These are phyloP conservation scores for Xylariaceae sp. DNA, from an alignment of 2,329 filamentous ascomycete genomes.

Conservation along the genomic window DNA sequence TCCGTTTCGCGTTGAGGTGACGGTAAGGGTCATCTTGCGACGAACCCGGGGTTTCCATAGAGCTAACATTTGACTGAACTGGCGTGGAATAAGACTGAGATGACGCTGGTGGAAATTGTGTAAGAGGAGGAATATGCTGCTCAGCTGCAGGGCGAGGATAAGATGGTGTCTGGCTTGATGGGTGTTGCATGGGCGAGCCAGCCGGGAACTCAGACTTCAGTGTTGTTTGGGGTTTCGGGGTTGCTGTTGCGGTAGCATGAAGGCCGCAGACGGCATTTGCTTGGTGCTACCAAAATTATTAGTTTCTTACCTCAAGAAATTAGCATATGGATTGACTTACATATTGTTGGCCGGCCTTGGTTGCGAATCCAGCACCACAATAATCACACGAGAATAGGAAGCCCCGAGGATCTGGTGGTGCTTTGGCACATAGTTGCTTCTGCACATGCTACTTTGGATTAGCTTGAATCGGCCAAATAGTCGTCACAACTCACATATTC, in stretches of 20 bases:
- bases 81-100: constrained; percentile 24
- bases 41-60: constrained; percentile 7
- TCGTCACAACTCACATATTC: constrained; percentile 41
- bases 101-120: constrained; percentile 9
- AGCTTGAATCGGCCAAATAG: neutral
- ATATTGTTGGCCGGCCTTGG: constrained; percentile 50
- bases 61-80: neutral
- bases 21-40: constrained; percentile 51
- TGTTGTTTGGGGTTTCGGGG: constrained; percentile 25
- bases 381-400: constrained; percentile 51
- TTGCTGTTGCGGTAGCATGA: constrained; percentile 40
- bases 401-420: constrained; percentile 31
- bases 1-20: constrained; percentile 48
- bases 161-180: constrained; percentile 23
- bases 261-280: constrained; percentile 55
- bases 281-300: constrained; percentile 44
- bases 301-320: constrained; percentile 16
- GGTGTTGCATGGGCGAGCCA: too few relatives aligned
- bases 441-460: constrained; percentile 45
- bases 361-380: constrained; percentile 55
- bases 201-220: constrained; percentile 17
- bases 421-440: constrained; percentile 44
- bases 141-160: too few relatives aligned
- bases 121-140: too few relatives aligned
- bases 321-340: constrained; percentile 36